Evolutionary conservation across 2,329 filamentous ascomycete genomes (phyloP).

Genomic region (Aspergillus carbonarius): DNA sequence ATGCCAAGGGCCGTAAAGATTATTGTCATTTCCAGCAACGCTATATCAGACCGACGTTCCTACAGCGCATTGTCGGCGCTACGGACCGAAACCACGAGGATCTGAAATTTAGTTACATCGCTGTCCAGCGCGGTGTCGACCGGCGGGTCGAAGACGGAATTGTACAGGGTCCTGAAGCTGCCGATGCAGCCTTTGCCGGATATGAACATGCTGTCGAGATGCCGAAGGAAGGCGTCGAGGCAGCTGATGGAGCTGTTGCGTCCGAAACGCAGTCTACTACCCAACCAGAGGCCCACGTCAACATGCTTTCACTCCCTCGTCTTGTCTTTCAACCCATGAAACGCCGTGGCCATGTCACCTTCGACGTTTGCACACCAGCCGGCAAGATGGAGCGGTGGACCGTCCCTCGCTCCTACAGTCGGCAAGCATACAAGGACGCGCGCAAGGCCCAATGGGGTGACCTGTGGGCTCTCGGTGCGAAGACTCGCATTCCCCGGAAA

Average conservation of each 20-base stretch:
- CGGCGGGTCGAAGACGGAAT: conserved; percentile 46
- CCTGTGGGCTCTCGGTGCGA: conserved; percentile 91
- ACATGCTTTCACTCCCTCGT: conserved; percentile 73
- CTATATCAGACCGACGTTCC: conserved; percentile 77
- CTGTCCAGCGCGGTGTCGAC: conserved; percentile 74
- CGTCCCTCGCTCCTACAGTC: conserved; percentile 76
- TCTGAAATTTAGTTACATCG: conserved; percentile 84
- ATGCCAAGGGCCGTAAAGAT: conserved; percentile 74
- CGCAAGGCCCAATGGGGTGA: conserved; percentile 91
- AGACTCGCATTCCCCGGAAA: conserved; percentile 68
- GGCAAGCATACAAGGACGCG: conserved; percentile 84
- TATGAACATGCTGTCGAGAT: conserved; percentile 56
- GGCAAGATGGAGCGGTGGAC: conserved; percentile 92
- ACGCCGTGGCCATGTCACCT: conserved; percentile 78
- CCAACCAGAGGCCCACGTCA: conserved; percentile 17
- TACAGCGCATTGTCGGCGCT: conserved; percentile 70
- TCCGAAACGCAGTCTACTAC: conserved; percentile 2
- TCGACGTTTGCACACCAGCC: conserved; percentile 86
- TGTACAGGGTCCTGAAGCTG: conserved; percentile 57
- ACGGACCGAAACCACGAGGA: conserved; percentile 81
- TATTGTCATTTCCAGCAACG: conserved; percentile 90
- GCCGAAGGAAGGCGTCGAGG: conserved; percentile 14
- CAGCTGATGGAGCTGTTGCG: conserved; percentile 8
- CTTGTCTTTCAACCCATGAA: conserved; percentile 80
- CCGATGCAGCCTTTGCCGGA: conserved; percentile 68